Percentiles rank a stretch among this genome's conserved stretches.
phyloP scores from a whole-genome alignment of 148 eudicot genomes.

The Camellia japonica region DNA sequence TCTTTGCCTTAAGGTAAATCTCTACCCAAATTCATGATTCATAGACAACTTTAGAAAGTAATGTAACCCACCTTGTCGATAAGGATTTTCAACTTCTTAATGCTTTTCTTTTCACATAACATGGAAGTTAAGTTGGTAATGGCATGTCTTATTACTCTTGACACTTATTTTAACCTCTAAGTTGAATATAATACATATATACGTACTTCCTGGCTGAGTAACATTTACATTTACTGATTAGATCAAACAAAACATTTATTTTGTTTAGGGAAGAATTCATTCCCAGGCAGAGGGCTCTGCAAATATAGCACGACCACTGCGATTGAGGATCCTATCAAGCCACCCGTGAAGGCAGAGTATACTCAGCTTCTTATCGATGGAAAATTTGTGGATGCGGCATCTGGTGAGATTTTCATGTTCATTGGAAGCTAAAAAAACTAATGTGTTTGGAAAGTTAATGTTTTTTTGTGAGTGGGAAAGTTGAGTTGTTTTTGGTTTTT shows the following conservation, averaged over 20 bases:
- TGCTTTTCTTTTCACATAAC: background rate
- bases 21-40: too few species aligned
- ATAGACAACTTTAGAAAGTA: too few species aligned
- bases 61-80: background rate
- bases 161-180: background rate
- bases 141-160: background rate
- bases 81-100: background rate
- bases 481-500: too few species aligned
- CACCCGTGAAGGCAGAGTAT: conserved; percentile 43
- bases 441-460: too few species aligned
- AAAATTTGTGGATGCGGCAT: conserved; percentile 56
- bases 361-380: conserved; percentile 63
- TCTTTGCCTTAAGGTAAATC: background rate
- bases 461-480: too few species aligned
- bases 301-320: conserved; percentile 50
- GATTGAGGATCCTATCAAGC: conserved; percentile 44
- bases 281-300: conserved; percentile 27
- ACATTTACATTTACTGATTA: background rate
- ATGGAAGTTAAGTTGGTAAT: background rate
- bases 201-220: too few species aligned
- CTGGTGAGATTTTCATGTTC: conserved; percentile 33
- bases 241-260: background rate
- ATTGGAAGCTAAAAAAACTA: background rate
- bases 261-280: conserved; percentile 34
- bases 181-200: background rate